Evolutionary conservation across 2,329 filamentous ascomycete genomes (phyloP).

Genomic region (Aspergillaceae sp.): DNA sequence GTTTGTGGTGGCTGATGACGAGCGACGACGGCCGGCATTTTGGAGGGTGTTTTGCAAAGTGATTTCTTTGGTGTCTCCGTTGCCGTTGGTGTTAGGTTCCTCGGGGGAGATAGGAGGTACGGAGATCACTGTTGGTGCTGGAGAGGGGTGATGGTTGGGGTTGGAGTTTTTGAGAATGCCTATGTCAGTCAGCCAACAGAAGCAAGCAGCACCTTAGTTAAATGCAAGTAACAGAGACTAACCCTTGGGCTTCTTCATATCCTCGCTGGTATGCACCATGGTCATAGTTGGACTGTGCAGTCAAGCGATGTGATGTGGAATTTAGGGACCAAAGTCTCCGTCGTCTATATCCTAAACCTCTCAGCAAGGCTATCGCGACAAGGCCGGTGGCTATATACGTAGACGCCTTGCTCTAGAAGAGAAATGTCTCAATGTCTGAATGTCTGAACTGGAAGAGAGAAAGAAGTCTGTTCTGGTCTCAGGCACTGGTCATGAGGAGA

Average conservation of each 20-base stretch:
- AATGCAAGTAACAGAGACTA: constrained; percentile 2
- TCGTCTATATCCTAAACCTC: neutral
- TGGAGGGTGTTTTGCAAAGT: constrained; percentile 89
- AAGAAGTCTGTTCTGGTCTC: too few relatives aligned
- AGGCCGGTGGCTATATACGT: too few relatives aligned
- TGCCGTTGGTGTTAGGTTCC: constrained; percentile 30
- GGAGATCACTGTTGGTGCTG: constrained; percentile 28
- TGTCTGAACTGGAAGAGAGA: too few relatives aligned
- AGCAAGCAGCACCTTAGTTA: neutral
- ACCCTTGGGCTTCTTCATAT: constrained; percentile 36
- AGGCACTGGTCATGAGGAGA: too few relatives aligned
- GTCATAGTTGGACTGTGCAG: constrained; percentile 9
- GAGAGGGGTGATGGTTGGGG: constrained; percentile 48
- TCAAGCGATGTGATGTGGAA: neutral
- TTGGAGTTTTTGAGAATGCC: constrained; percentile 87
- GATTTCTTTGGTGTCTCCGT: constrained; percentile 65
- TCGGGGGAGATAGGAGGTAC: constrained; percentile 37
- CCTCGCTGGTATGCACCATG: constrained; percentile 25
- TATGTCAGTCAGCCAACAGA: constrained; percentile 28
- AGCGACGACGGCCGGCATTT: constrained; percentile 83
- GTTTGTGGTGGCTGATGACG: constrained; percentile 59
- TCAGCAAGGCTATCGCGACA: neutral
- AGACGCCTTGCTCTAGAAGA: too few relatives aligned
- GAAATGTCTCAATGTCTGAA: too few relatives aligned
- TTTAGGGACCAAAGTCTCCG: too few relatives aligned